Evolutionary conservation across 768 basidiomycete genomes (phyloP), one percentile per base, ranked within the genome.

Genomic region (Tremella fuciformis): DNA sequence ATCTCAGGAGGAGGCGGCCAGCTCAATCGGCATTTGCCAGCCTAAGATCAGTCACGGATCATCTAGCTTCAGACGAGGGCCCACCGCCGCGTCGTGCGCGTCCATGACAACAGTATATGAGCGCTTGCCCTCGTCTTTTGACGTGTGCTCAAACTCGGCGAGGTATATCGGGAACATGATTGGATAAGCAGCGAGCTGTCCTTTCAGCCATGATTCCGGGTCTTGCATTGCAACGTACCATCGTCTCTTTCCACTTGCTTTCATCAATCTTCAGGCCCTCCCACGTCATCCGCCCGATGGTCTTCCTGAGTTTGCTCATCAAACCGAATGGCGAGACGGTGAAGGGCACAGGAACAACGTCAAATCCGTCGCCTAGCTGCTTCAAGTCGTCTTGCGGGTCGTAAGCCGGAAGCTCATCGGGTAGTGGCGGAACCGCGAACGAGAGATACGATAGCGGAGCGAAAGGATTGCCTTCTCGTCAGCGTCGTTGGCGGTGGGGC

Each of bases 91-190:
- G 44, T 75, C 69, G 49, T 75, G 65, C 6, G 73, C 73, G 49
- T 72, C 70, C 69, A 75, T 66, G 22, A 72, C 58, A 18, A 72
- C 54, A n/a, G 62, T 59, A 48, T 68, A 71, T 38, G 60, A 53
- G 39, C 67, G 38, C 13, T 37, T 53, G 16, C 58, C 65, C 8
- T 58, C 60, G 22, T 61, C 61, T 22, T 62, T 57, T 13, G 59
- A 39, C 16, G 54, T 47, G 41, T 67, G 63, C 46, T 69, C 66
- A 40, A 71, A 71, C 34, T 75, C 67, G 8, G 67, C 71, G 13
- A 73, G 59, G 37, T 71, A 75, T 34, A 73, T 64, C 16, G 74
- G 74, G 44, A 75, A 71, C 60, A 70, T 70, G 62, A 73, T 63
- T 1, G 74, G 74, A 53, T 73, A 73, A 25, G 58, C 63, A 7